A percentile compares a stretch with the other conserved stretches of the same genome.
Conservation (phyloP, 129 eudicot genomes). For the Scalesia atractyloides region DNA sequence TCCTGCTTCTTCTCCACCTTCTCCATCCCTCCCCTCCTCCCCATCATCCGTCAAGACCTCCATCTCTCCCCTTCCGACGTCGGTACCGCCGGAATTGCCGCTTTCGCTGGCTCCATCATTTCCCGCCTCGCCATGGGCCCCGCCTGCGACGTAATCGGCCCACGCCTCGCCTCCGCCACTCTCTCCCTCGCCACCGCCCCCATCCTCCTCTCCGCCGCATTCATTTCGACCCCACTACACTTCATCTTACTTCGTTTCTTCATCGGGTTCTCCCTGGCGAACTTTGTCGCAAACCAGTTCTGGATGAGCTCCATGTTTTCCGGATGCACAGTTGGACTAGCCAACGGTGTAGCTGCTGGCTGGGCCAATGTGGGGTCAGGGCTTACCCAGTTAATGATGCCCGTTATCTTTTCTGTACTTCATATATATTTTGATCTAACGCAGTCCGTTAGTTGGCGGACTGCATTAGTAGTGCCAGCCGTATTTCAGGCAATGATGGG, state of each 20-base stretch:
- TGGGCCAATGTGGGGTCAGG: conserved; percentile 91
- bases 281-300: conserved; percentile 70
- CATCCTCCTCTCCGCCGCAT: conserved; percentile 38
- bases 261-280: conserved; percentile 65
- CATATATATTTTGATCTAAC: conserved; percentile 29
- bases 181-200: conserved; percentile 74
- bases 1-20: conserved; percentile 72
- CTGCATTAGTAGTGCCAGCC: conserved; percentile 54
- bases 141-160: conserved; percentile 72
- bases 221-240: conserved; percentile 39
- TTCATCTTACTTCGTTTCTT: conserved; percentile 57
- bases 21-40: conserved; percentile 81
- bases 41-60: conserved; percentile 74
- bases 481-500: conserved; percentile 47
- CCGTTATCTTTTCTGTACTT: conserved; percentile 38
- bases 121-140: conserved; percentile 87
- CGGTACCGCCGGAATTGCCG: conserved; percentile 68
- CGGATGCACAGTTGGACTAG: conserved; percentile 49
- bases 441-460: conserved; percentile 50
- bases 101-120: conserved; percentile 65
- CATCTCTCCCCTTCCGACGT: conserved; percentile 53
- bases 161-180: conserved; percentile 66
- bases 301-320: conserved; percentile 95
- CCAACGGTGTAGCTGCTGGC: conserved; percentile 72
- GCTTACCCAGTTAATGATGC: conserved; percentile 67